phyloP scores from a whole-genome alignment of 2,329 filamentous ascomycete species.

The Penicillium sp. region DNA sequence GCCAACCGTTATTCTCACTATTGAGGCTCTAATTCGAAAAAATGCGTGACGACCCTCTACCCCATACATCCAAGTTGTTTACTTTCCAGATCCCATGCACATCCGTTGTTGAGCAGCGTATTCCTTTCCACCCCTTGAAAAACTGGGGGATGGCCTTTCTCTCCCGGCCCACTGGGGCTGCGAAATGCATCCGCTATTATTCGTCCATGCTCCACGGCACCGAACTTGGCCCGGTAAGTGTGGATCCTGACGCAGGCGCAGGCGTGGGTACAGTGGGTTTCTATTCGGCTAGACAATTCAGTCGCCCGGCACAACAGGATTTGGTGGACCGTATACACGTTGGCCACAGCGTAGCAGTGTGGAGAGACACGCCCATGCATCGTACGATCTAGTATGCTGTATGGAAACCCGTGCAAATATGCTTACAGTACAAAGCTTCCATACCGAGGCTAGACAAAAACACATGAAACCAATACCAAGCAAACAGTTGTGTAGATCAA shows the following conservation, averaged over 20 bases:
- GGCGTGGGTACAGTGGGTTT: constrained; percentile 1
- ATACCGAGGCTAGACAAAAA: neutral
- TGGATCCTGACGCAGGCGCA: constrained; percentile 20
- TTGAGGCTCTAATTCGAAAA: neutral
- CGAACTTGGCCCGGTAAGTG: constrained; percentile 2
- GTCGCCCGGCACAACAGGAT: neutral
- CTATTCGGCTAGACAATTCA: neutral
- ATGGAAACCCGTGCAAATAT: neutral
- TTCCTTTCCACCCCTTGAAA: neutral
- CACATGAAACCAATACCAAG: neutral
- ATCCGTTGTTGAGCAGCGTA: neutral
- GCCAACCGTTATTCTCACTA: neutral
- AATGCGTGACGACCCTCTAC: neutral
- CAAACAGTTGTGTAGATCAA: neutral
- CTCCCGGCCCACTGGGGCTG: constrained; percentile 18
- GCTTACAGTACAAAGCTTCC: neutral
- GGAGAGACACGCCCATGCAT: neutral
- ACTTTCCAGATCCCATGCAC: neutral
- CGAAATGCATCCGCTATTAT: constrained; percentile 20
- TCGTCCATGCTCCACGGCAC: constrained; percentile 13
- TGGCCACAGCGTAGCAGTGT: neutral
- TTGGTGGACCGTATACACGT: neutral
- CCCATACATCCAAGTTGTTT: neutral
- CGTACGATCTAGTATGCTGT: neutral
- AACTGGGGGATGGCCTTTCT: constrained; percentile 2